Conservation (phyloP, 2,329 filamentous ascomycete genomes). For the Microcyclospora pomicola region DNA sequence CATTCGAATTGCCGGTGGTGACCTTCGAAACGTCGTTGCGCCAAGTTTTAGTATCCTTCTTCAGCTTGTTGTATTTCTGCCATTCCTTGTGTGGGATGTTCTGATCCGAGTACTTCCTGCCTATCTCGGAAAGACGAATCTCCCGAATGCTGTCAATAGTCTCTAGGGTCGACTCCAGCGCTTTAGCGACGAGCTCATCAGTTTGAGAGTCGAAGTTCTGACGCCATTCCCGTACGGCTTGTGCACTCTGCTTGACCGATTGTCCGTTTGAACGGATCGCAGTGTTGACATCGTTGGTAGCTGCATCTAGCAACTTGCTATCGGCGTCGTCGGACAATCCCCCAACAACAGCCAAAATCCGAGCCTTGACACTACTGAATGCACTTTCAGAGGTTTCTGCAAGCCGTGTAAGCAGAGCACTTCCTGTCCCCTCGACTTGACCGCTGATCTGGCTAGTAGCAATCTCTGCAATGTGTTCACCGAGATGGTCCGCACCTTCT, state of each 20-base stretch:
- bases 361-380: constrained; percentile 50
- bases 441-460: constrained; percentile 55
- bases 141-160: constrained; percentile 73
- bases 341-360: constrained; percentile 44
- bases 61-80: constrained; percentile 84
- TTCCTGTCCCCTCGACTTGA: constrained; percentile 52
- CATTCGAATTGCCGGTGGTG: constrained; percentile 49
- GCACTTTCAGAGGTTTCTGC: constrained; percentile 52
- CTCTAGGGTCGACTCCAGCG: constrained; percentile 66
- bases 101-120: constrained; percentile 90
- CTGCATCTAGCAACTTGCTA: constrained; percentile 37
- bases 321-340: constrained; percentile 45
- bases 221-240: constrained; percentile 65
- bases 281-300: constrained; percentile 38
- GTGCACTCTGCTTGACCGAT: constrained; percentile 61
- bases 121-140: constrained; percentile 77
- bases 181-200: constrained; percentile 51
- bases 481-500: constrained; percentile 60
- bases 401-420: constrained; percentile 53
- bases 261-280: constrained; percentile 55
- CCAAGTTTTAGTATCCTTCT: constrained; percentile 72
- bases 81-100: constrained; percentile 95
- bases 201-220: constrained; percentile 57
- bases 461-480: constrained; percentile 53
- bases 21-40: constrained; percentile 65